Evolutionary conservation across 352 stramenopile species (phyloP), one percentile per base, ranked within the genome.

Genomic region (Pythium rhizo-oryzae): DNA sequence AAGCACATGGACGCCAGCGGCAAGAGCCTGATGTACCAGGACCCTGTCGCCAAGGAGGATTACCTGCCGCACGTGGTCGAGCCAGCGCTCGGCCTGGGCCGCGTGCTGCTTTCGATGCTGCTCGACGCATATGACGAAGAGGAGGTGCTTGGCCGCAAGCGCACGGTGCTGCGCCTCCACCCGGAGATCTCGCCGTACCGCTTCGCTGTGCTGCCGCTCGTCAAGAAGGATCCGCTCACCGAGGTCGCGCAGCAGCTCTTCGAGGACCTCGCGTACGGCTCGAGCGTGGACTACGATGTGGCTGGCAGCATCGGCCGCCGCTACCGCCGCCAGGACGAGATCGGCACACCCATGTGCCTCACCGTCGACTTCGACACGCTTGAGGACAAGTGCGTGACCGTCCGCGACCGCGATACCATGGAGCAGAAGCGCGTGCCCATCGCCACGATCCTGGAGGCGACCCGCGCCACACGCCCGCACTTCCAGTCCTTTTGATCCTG

Each of bases 281-380:
- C 91, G 55, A 98, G 96, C 72, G 91, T 97, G 33, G 79, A 95
- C 65, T 98, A 93, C 68, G 96, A 99, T 77, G 84, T 94, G 44
- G 72, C 89, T n/a, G 93, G 95, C 28, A 96, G 82, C 65, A 93
- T 94, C 51, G 84, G 87, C 13, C 85, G 85, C 19, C 86, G 96
- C 23, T 99, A 99, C 76, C 91, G 97, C 49, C 90, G 97, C 52
- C 94, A 98, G 63, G 97, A 99, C 70, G 96, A 99, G 85, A 96
- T 99, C 53, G 97, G 97, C 44, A 99, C 97, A 33, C 97, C 97
- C 12, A 98, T 98, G 77, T 99, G 96, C 76, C 87, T 99, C 53
- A 99, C 97, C 7, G 85, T 99, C 12, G 97, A 99, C 73, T 99
- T 99, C 77, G 95, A 99, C 62, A 98, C 96, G 16, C 80, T 99